Conservation (phyloP, 352 stramenopile species). For the Globisporangium paroecandrum region DNA sequence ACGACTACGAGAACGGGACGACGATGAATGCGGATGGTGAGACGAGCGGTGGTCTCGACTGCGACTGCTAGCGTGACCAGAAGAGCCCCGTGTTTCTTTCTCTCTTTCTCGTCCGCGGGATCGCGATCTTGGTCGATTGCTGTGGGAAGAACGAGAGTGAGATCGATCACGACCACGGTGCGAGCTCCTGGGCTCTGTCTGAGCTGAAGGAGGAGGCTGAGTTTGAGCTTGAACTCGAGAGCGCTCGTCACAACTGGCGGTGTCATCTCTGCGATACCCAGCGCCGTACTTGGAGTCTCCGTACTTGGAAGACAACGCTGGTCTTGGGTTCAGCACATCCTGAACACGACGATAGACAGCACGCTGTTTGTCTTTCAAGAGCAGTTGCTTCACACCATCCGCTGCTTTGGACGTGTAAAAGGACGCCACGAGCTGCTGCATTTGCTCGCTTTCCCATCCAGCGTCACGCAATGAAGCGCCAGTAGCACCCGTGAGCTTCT, state of each 20-base stretch:
- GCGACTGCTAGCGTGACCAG: slow-evolving; percentile 19
- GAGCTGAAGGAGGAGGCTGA: neutral
- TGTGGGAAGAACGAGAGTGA: neutral
- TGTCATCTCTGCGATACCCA: slow-evolving; percentile 17
- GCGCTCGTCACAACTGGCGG: neutral
- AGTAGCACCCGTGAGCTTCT: slow-evolving; percentile 21
- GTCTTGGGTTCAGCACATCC: neutral
- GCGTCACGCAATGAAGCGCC: slow-evolving; percentile 12
- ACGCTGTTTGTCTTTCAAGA: slow-evolving; percentile 32
- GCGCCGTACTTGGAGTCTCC: slow-evolving; percentile 20
- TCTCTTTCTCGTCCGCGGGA: slow-evolving; percentile 6
- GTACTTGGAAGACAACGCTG: slow-evolving; percentile 18
- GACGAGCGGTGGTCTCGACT: slow-evolving; percentile 14
- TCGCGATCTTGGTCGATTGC: slow-evolving; percentile 3
- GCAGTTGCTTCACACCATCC: slow-evolving; percentile 13
- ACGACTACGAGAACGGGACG: slow-evolving; percentile 25
- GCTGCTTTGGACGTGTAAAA: slow-evolving; percentile 15
- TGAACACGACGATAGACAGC: slow-evolving; percentile 17
- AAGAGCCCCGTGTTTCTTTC: slow-evolving; percentile 11
- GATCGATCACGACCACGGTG: neutral
- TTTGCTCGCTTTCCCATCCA: slow-evolving; percentile 10
- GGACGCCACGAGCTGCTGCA: slow-evolving; percentile 10
- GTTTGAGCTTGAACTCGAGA: neutral
- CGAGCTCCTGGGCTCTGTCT: neutral
- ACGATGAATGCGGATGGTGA: slow-evolving; percentile 16